Conservation (phyloP, 441 rosid genomes). For the Pelargonium cotyledonis region DNA sequence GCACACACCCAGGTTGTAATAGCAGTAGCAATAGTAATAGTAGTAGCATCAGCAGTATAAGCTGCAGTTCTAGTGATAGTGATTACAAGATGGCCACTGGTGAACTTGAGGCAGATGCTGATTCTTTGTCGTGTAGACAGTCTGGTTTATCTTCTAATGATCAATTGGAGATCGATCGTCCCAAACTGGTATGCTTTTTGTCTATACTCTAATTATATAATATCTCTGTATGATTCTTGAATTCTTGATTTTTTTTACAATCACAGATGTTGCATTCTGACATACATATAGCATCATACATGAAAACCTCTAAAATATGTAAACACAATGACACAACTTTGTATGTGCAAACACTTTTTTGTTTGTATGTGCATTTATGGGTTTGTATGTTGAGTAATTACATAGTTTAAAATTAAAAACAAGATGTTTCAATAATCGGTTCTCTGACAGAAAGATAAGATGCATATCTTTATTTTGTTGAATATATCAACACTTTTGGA, state of each 20-base stretch:
- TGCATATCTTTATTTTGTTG: neutral
- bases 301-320: neutral
- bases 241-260: slow-evolving; percentile 1
- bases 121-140: slow-evolving; percentile 85
- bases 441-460: neutral
- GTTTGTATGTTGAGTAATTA: neutral
- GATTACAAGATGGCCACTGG: slow-evolving; percentile 68
- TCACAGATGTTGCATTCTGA: slow-evolving; percentile 5
- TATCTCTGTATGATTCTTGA: slow-evolving; percentile 6
- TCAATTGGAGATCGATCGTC: slow-evolving; percentile 62
- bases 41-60: slow-evolving; percentile 91
- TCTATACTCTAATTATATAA: slow-evolving; percentile 15
- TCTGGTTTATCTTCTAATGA: slow-evolving; percentile 82
- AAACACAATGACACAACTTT: neutral
- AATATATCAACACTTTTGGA: no score
- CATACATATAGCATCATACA: neutral
- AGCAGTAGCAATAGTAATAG: slow-evolving; percentile 94
- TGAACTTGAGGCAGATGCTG: slow-evolving; percentile 99
- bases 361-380: neutral
- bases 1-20: slow-evolving; percentile 50
- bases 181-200: slow-evolving; percentile 53
- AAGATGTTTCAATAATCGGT: neutral
- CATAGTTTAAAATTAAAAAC: neutral
- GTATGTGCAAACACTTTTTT: neutral
- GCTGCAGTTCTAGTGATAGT: slow-evolving; percentile 91